Base-by-base conservation (phyloP, 352 stramenopile species). In the Globisporangium polare region DNA sequence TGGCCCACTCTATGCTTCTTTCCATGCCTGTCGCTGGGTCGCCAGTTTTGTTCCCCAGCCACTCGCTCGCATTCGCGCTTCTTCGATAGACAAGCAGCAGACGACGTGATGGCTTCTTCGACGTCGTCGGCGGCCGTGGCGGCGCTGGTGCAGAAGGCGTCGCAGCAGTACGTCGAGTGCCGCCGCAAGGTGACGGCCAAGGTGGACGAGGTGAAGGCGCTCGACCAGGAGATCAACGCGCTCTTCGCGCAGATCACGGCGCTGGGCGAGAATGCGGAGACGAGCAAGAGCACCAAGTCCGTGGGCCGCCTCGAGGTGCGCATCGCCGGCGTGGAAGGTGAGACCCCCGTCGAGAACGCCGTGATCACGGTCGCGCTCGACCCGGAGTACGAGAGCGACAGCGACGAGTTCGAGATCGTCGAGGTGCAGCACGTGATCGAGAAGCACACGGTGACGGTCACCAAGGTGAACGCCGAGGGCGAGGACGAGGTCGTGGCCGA, bases 141-240 rank as follows among this genome's bases (percentile, higher is more conserved):
- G n/a, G 73, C 75, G 65, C 78, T 89, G 68, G 72, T 89, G 62
- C 80, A 94, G 67, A 80, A 88, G 49, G 75, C 80, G 47, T 93
- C 83, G 45, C 80, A 91, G 67, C 75, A 93, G 62, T 94, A 94
- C 68, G 69, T 94, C 55, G 75, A 88, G 60, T 91, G 86, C 66
- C 83, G 85, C 53, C 86, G 86, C 58, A 83, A 74, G 49, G 79
- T 94, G 26, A 86, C 85, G 41, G 72, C 78, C 63, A 92, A 93
- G 72, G 77, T 89, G 53, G 85, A 94, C 33, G 75, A 90, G 62
- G 75, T 91, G 53, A 90, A 91, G 68, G 61, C 69, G 27, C 68
- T 93, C 27, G 83, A 94, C 53, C 69, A 74, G 60, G 71, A 92
- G 73, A 90, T 94, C 59, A 75, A 80, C 46, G 69, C 73, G 51